A percentile compares a stretch with the other conserved stretches of the same genome.
Evolutionary conservation across 306 rosid species (phyloP).

Genomic region (Cicer cuneatum): DNA sequence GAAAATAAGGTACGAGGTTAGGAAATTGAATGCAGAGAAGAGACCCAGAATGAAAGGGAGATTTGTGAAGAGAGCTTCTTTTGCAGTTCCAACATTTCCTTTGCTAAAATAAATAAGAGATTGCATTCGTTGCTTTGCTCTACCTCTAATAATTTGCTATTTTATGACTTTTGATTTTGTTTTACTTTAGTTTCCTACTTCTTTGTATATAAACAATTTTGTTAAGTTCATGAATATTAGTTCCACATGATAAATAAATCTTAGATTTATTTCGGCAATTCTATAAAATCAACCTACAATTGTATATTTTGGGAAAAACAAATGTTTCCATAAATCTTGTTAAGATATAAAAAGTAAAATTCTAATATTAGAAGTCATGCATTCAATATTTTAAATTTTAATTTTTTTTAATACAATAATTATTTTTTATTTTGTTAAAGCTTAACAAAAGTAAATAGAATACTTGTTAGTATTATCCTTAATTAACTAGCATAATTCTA

Average conservation of each 20-base stretch:
- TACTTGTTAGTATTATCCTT: too few relatives aligned
- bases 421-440: too few relatives aligned
- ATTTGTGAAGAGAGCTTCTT: conserved; percentile 78
- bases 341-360: too few relatives aligned
- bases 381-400: too few relatives aligned
- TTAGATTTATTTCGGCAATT: too few relatives aligned
- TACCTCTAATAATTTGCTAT: conserved; percentile 2
- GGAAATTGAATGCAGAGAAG: conserved; percentile 95
- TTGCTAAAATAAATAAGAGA: conserved; percentile 42
- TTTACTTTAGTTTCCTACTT: neutral
- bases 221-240: conserved; percentile 1
- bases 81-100: conserved; percentile 57
- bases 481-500: too few relatives aligned
- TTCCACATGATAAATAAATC: neutral
- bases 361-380: too few relatives aligned
- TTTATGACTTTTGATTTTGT: neutral
- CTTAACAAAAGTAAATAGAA: too few relatives aligned
- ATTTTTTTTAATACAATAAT: too few relatives aligned
- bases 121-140: neutral
- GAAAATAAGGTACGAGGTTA: conserved; percentile 95
- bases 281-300: too few relatives aligned
- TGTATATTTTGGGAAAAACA: too few relatives aligned
- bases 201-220: conserved; percentile 43
- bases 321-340: too few relatives aligned
- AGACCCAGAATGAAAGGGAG: conserved; percentile 99